Evolutionary conservation across 2,329 filamentous ascomycete species (phyloP), one percentile per base, ranked within the genome.

Genomic region (Arthrobotrys sinensis): DNA sequence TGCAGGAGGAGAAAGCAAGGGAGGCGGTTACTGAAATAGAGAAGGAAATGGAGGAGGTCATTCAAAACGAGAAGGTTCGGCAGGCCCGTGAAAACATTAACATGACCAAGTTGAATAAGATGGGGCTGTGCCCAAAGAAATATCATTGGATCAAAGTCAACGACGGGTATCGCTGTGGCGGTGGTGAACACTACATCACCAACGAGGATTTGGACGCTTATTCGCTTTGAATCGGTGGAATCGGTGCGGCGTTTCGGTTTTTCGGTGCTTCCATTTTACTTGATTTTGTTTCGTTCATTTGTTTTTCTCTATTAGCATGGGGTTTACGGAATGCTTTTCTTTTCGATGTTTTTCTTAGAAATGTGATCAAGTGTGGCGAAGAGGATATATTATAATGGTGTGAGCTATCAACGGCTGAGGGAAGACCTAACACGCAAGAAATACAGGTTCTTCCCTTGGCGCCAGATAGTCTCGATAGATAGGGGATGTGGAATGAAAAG

Each of bases 131-230:
- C 82, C 85, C 86, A 0, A 43, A 68, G 16, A 91, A 91, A 0
- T 93, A 57, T 81, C 67, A 72, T 0, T 93, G 91, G 91, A 89
- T 91, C 28, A 89, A 88, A 80, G 87, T 90, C 81, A 46, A 1
- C 0, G 82, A 81, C 0, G 91, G 91, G 0, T 93, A 89, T 83
- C 83, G 90, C 4, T 93, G 91, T 84, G 86, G 86, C 0, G 91
- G 88, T 0, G 91, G 91, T 0, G 82, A 81, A 1, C 91, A 93
- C 83, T 91, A 81, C 72, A 83, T 90, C 16, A 81, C 34, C 52
- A 60, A 66, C 19, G 52, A 67, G 14, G 73, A 77, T 6, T 24
- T 77, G 21, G 28, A 45, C 8, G 36, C 57, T 7, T 71, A 60
- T 19, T 21, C 28, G 19, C 28, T 45, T 34, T 34, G 16, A 53